Evolutionary conservation across 345 rosid species (phyloP), one percentile per base, ranked within the genome.

Genomic region (Reutealis trisperma): DNA sequence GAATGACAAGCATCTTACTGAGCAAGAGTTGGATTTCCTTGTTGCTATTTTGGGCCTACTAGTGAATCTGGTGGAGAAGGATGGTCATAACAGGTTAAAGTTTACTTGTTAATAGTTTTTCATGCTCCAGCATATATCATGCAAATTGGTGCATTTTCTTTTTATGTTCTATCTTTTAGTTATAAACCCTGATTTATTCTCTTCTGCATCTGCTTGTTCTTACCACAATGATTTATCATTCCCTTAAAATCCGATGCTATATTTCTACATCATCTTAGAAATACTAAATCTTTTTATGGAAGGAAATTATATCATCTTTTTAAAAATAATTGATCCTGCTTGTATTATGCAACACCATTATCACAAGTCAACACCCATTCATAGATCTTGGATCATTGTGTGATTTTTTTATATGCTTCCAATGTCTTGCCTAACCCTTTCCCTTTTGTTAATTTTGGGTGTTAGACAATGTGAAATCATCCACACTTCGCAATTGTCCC

Each of bases 51-150:
- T 95, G 83, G 99, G 99, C 42, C 82, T 95, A 77, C 91, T 95
- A 24, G 96, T 95, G 79, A 95, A 95, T 85, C 85, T 95, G 85
- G 94, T 95, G 10, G 99, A 95, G 90, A 95, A 95, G 87, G 92
- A 93, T 72, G 98, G 87, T 68, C 70, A 66, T 58, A 95, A 95
- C 93, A 95, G 97, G 99, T 93, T 75, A 83, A 69, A 37, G 41
- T 37, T 34, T 34, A 63, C 24, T n/a, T 13, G 12, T 68, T 22
- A 30, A 27, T 61, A n/a, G 18, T 58, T 79, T 32, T 66, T 69
- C 59, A 6, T 34, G 27, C 57, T 41, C 19, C 27, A 13, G 67
- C 32, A 14, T 68, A 55, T 47, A 21, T 57, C 51, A 25, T 54
- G 63, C 62, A 45, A 65, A 37, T 67, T 72, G 75, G 49, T 47